Evolutionary conservation across 768 basidiomycete genomes (phyloP).

Genomic region (Tricholoma flavovirens): DNA sequence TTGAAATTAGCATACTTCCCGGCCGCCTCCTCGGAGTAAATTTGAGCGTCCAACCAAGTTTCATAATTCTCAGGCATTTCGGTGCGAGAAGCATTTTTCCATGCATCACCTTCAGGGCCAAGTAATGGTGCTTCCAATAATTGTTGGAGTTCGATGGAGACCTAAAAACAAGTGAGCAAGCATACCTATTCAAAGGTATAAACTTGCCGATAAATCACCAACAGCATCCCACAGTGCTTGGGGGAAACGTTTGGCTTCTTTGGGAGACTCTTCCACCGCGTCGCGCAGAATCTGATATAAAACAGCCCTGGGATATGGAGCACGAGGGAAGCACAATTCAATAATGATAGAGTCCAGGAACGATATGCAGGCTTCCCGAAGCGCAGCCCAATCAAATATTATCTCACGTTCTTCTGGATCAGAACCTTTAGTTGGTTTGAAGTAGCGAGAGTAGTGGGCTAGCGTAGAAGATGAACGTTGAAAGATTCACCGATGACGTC

Average conservation of each 20-base stretch:
- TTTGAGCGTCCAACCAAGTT: slow-evolving; percentile 64
- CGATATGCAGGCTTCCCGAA: slow-evolving; percentile 63
- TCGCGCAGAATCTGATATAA: slow-evolving; percentile 65
- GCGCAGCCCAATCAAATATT: slow-evolving; percentile 58
- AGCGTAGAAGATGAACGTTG: neutral
- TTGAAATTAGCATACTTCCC: slow-evolving; percentile 44
- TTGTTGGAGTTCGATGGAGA: slow-evolving; percentile 59
- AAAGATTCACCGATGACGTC: slow-evolving; percentile 3
- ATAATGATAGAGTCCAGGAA: slow-evolving; percentile 82
- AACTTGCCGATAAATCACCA: slow-evolving; percentile 69
- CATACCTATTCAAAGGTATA: neutral
- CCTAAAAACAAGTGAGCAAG: slow-evolving; percentile 29
- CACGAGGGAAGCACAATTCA: slow-evolving; percentile 72
- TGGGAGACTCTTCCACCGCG: slow-evolving; percentile 66
- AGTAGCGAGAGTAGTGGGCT: slow-evolving; percentile 73
- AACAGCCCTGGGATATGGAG: slow-evolving; percentile 60
- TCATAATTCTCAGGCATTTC: slow-evolving; percentile 58
- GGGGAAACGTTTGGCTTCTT: slow-evolving; percentile 70
- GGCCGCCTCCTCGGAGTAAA: slow-evolving; percentile 55
- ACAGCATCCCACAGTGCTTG: slow-evolving; percentile 78
- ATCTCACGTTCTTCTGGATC: slow-evolving; percentile 45
- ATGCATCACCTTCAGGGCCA: slow-evolving; percentile 47
- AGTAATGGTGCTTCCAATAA: slow-evolving; percentile 59
- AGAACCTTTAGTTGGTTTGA: slow-evolving; percentile 40
- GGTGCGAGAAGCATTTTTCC: slow-evolving; percentile 39